Percentiles rank a stretch among this genome's conserved stretches.
Evolutionary conservation across 2,329 filamentous ascomycete genomes (phyloP).

Genomic region (Aspergillus pseudotamarii): DNA sequence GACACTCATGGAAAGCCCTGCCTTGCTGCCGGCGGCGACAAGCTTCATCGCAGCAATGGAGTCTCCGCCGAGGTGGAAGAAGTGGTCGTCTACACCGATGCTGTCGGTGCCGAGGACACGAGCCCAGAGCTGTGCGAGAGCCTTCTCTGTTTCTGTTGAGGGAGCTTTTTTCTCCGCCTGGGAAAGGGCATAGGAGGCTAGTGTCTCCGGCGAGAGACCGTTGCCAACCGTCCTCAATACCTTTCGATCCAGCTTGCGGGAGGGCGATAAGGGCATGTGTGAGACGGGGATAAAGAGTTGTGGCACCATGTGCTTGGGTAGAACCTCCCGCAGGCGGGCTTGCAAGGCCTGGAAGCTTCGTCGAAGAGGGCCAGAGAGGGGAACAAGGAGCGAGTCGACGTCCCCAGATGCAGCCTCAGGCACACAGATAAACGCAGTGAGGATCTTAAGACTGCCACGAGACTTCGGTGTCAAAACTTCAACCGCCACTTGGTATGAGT

Average conservation of each 20-base stretch:
- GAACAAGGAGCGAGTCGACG: not conserved
- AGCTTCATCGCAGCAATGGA: conserved; percentile 27
- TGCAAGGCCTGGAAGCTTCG: not conserved
- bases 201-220: not conserved
- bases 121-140: conserved; percentile 4
- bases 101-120: not conserved
- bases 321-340: not conserved
- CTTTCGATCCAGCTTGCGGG: conserved; percentile 9
- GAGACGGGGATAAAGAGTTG: conserved; percentile 7
- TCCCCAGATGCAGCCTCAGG: not conserved
- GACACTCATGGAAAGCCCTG: not conserved
- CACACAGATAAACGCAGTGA: not conserved
- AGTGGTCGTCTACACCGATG: conserved; percentile 13
- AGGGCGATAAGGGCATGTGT: conserved; percentile 5
- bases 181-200: not conserved
- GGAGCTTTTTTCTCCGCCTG: not conserved
- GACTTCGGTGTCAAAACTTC: not conserved
- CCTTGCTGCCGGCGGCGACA: not conserved
- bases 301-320: conserved; percentile 13
- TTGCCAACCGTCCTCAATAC: conserved; percentile 4
- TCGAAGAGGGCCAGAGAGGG: not conserved
- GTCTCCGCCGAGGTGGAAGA: conserved; percentile 34
- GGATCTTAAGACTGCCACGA: not conserved
- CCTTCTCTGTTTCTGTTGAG: not conserved
- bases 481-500: not conserved